Base-by-base conservation (phyloP, 495 filamentous ascomycete species). In the Wilcoxina mikolae region DNA sequence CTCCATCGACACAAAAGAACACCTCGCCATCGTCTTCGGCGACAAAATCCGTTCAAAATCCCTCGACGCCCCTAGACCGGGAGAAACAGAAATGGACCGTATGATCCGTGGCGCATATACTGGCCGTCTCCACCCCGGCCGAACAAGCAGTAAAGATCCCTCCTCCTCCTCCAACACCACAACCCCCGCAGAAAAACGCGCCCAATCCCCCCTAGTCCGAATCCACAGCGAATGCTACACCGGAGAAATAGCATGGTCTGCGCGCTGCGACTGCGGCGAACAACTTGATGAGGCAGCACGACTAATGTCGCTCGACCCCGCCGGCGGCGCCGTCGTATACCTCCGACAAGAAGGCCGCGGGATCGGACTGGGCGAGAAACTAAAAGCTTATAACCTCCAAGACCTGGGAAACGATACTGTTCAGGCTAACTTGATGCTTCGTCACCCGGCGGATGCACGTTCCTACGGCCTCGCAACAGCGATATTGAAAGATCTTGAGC, bases 221-320 rank as follows among this genome's bases (percentile, higher is more conserved):
- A 96, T 99, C 68, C 91, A 99, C 68, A 91, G 85, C 5, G 91
- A 99, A 67, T 99, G 91, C 72, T 99, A 99, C 68, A 99, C 91
- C 0, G 91, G 91, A 12, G 91, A 99, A 72, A 96, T 90, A 0
- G 90, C 90, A 0, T 96, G 91, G 91, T 94, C 86, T 0, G 90
- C 93, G 23, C 79, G 91, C 3, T 99, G 91, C 68, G 91, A 99
- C 68, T 99, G 91, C 67, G 91, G 91, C 25, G 93, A 96, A 68
- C 91, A 99, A 67, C 73, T 99, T 1, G 91, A 99, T 64, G 91
- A 99, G 70, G 91, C 93, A 2, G 91, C 90, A 1, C 74, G 91
- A 15, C 70, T 96, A 5, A 96, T 99, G 91, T 85, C 86, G 4
- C 70, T 94, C n/a, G 76, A 77, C 29, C 78, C 77, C 1, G 73